phyloP scores from a whole-genome alignment of 148 eudicot genomes.

The Rhododendron ovatum region DNA sequence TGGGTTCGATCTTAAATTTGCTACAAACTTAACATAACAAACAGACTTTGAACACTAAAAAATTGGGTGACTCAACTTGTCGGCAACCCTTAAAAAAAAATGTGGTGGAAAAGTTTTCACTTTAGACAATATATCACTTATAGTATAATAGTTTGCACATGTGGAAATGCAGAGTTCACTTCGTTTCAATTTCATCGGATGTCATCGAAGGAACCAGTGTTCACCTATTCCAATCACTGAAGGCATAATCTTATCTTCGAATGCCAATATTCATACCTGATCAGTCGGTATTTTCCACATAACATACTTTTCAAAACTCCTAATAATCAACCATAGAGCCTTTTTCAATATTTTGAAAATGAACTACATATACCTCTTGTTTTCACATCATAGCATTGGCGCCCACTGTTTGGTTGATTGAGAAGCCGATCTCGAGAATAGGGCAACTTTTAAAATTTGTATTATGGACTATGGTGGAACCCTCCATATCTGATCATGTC shows the following conservation, averaged over 20 bases:
- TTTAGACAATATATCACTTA: no score
- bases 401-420: not conserved
- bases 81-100: no score
- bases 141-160: no score
- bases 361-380: not conserved
- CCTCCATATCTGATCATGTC: not conserved
- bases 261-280: not conserved
- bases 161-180: not conserved
- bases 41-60: no score
- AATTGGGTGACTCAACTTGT: no score
- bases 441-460: not conserved
- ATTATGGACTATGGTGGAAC: not conserved
- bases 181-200: not conserved
- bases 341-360: not conserved
- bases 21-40: no score
- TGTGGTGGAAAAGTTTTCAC: not conserved
- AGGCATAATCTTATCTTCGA: not conserved
- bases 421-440: not conserved
- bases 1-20: not conserved
- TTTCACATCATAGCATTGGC: not conserved
- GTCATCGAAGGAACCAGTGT: no score
- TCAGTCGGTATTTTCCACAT: not conserved
- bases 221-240: not conserved
- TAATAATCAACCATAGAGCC: not conserved
- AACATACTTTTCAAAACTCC: not conserved